A percentile compares a stretch with the other conserved stretches of the same genome.
These are phyloP conservation scores for Leccinum pellstonianum DNA, from an alignment of 768 basidiomycete genomes.

Conservation along the genomic window DNA sequence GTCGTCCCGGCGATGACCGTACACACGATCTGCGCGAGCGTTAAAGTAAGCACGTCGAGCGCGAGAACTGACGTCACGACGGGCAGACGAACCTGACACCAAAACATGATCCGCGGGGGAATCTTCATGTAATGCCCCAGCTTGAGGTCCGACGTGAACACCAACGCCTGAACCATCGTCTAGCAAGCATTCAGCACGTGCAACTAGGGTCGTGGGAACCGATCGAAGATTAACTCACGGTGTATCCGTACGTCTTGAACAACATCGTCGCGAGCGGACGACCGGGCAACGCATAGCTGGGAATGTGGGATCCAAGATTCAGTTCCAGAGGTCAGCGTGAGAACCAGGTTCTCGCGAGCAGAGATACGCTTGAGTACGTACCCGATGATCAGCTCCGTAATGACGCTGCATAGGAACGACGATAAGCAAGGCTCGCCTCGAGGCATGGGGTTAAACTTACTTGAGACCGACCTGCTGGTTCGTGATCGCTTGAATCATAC, in stretches of 20 bases:
- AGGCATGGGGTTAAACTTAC: slow-evolving; percentile 16
- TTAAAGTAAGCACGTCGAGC: background rate
- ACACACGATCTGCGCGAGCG: slow-evolving; percentile 51
- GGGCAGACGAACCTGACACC: slow-evolving; percentile 41
- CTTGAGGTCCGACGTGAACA: slow-evolving; percentile 76
- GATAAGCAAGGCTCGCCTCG: slow-evolving; percentile 1
- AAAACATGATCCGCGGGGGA: slow-evolving; percentile 73
- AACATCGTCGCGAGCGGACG: slow-evolving; percentile 81
- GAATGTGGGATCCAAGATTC: background rate
- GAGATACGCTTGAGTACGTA: background rate
- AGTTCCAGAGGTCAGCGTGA: background rate
- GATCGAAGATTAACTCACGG: slow-evolving; percentile 32
- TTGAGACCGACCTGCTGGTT: slow-evolving; percentile 76
- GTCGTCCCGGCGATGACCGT: slow-evolving; percentile 68
- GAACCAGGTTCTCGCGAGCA: slow-evolving; percentile 10
- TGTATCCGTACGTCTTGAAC: slow-evolving; percentile 83
- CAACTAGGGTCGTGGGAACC: background rate
- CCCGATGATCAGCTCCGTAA: slow-evolving; percentile 80
- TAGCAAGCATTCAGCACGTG: slow-evolving; percentile 4
- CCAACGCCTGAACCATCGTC: slow-evolving; percentile 48
- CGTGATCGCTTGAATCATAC: slow-evolving; percentile 69
- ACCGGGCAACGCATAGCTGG: slow-evolving; percentile 68
- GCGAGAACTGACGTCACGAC: background rate
- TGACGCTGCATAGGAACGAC: slow-evolving; percentile 42
- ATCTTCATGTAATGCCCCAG: slow-evolving; percentile 67